Conservation (phyloP, 108 stramenopile species). For the Cyclotella sp. region DNA sequence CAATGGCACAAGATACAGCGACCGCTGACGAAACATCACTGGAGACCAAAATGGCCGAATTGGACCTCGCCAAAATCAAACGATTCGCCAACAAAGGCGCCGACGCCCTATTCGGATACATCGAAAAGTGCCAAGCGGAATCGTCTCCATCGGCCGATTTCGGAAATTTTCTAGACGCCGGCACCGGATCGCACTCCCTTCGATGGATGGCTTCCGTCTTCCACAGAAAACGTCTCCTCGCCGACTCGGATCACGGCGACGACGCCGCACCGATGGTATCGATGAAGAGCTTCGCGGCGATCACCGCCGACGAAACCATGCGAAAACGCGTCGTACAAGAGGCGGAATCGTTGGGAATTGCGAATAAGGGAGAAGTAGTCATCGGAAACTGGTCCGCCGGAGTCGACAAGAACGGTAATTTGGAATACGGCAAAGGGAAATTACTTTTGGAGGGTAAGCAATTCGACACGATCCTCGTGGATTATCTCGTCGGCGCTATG, state of each 20-base stretch:
- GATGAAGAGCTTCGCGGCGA: constrained; percentile 74
- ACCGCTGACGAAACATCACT: constrained; percentile 1
- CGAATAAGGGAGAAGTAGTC: constrained; percentile 65
- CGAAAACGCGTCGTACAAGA: constrained; percentile 66
- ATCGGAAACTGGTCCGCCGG: constrained; percentile 91
- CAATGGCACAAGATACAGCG: constrained; percentile 1
- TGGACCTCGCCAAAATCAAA: constrained; percentile 42
- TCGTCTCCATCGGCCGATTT: constrained; percentile 43
- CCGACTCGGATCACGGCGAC: constrained; percentile 21
- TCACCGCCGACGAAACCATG: constrained; percentile 89
- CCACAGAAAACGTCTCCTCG: constrained; percentile 45
- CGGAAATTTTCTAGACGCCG: constrained; percentile 90
- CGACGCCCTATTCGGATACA: constrained; percentile 83
- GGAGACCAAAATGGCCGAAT: constrained; percentile 7
- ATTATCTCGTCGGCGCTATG: constrained; percentile 97
- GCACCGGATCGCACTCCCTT: constrained; percentile 92
- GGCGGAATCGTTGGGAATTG: constrained; percentile 63
- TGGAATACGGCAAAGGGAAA: constrained; percentile 19
- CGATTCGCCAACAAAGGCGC: constrained; percentile 65
- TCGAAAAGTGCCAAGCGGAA: constrained; percentile 74
- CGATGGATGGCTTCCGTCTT: constrained; percentile 90
- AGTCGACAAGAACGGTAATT: constrained; percentile 18
- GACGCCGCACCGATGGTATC: constrained; percentile 41
- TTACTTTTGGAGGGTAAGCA: constrained; percentile 29
- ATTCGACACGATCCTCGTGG: constrained; percentile 90